Evolutionary conservation across 768 basidiomycete species (phyloP).

Genomic region (Mycena olivaceomarginata): DNA sequence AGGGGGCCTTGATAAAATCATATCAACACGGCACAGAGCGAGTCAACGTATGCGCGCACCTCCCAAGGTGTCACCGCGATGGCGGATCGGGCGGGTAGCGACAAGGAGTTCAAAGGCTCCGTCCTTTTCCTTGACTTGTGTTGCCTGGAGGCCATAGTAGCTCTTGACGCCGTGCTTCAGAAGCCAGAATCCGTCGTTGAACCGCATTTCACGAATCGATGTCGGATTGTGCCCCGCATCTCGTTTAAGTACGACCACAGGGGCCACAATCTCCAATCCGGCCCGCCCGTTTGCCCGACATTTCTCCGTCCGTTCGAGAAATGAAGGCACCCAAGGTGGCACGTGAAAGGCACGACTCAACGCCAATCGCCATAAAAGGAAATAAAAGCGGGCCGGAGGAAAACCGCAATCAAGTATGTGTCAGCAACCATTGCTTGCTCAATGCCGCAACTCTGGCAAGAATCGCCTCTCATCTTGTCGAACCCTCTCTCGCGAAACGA

Average conservation of each 20-base stretch:
- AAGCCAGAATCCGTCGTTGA: slow-evolving; percentile 86
- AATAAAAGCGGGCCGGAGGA: background rate
- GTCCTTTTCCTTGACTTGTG: slow-evolving; percentile 64
- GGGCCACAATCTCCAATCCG: slow-evolving; percentile 22
- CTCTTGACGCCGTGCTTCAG: slow-evolving; percentile 77
- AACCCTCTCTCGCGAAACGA: slow-evolving; percentile 71
- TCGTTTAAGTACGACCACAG: slow-evolving; percentile 14
- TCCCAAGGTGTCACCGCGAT: slow-evolving; percentile 79
- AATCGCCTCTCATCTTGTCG: slow-evolving; percentile 82
- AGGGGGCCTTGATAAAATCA: slow-evolving; percentile 64
- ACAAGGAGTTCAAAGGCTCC: slow-evolving; percentile 76
- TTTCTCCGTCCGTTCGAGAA: slow-evolving; percentile 23
- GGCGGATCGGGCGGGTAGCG: slow-evolving; percentile 75
- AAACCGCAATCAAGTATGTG: background rate
- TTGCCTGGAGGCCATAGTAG: slow-evolving; percentile 78
- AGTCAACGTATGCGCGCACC: slow-evolving; percentile 55
- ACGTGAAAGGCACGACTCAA: background rate
- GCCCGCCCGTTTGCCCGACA: slow-evolving; percentile 40
- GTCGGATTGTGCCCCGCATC: background rate
- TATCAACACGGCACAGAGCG: slow-evolving; percentile 36
- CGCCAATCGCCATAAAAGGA: background rate
- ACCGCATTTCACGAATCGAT: slow-evolving; percentile 68
- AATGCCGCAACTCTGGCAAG: slow-evolving; percentile 62
- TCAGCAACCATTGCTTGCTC: background rate
- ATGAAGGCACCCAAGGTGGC: background rate